A percentile compares a stretch with the other conserved stretches of the same genome.
These are phyloP conservation scores for Agrostemma githago DNA, from an alignment of 148 eudicot genomes.

Conservation along the genomic window DNA sequence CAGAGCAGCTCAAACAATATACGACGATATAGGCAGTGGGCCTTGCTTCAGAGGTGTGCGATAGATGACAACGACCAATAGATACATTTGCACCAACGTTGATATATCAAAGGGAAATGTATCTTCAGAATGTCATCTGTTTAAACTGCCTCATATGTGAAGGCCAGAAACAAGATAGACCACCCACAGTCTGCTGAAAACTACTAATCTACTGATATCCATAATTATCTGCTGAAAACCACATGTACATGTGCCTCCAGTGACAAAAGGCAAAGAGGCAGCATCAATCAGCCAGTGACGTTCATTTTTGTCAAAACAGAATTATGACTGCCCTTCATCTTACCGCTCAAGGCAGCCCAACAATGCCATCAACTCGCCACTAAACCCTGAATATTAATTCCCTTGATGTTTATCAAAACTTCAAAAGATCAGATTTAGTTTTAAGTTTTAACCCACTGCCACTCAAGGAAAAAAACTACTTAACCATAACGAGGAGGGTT, in stretches of 20 bases:
- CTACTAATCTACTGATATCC: neutral
- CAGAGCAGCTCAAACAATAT: too few relatives aligned
- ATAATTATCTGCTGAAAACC: neutral
- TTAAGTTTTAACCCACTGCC: too few relatives aligned
- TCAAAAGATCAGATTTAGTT: too few relatives aligned
- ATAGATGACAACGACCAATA: neutral
- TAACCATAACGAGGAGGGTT: too few relatives aligned
- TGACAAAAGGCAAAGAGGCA: too few relatives aligned
- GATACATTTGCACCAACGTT: neutral
- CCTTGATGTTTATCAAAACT: too few relatives aligned
- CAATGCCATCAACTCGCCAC: neutral
- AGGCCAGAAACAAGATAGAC: neutral
- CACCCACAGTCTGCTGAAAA: neutral
- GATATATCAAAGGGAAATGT: neutral
- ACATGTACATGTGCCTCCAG: neutral
- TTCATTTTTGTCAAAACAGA: neutral
- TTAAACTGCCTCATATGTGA: neutral
- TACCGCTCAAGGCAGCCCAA: neutral
- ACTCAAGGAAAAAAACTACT: too few relatives aligned
- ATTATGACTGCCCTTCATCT: too few relatives aligned
- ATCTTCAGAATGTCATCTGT: neutral
- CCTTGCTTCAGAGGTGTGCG: neutral
- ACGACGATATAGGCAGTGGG: too few relatives aligned
- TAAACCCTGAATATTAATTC: too few relatives aligned
- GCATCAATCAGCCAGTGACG: neutral